Base-by-base conservation (phyloP, 2,329 filamentous ascomycete genomes). In the Aspergillus ibericus region DNA sequence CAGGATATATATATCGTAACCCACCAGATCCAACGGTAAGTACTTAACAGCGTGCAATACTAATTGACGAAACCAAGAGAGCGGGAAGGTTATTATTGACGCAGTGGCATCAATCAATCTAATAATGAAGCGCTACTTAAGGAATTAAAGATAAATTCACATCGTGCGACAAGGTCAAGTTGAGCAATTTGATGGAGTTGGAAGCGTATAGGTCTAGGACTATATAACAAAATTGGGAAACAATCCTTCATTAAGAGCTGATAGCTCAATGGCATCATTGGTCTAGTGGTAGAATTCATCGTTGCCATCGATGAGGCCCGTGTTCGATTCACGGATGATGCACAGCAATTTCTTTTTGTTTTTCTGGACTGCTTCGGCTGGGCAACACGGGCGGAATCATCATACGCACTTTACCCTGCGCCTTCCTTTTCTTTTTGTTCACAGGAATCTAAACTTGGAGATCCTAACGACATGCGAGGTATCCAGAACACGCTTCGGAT, bases 301-400 rank as follows among this genome's bases (percentile, higher is more conserved):
- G 73, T 76, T 76, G 74, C 74, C 74, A 76, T 77, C 75, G 75
- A 77, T 69, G 75, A 77, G 75, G 75, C 75, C 75, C 75, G 75
- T 75, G 75, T 77, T 77, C 75, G 75, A 77, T 77, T 77, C 75
- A 75, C 75, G 75, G 75, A 76, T 75, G 74, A 76, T 77, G 75
- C 75, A 77, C 7, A 54, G 13, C 22, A 40, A 53, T 68, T 67
- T 63, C 59, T 63, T 60, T 68, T 66, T 53, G 40, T 50, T 8
- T 16, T 9, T n/a, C n/a, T n/a, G n/a, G 13, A 27, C 12, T 27
- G 20, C 20, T 27, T 7, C 22, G 2, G 2, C 22, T 5, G 22
- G 5, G 12, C n/a, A 15, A 5, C 34, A 12, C 34, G 34, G 34
- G n/a, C n/a, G 34, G 34, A 5, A 25, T 25, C 22, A 36, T 36